These are phyloP conservation scores for Paramyrothecium sp. DNA, from an alignment of 2,329 filamentous ascomycete genomes.

Conservation along the genomic window DNA sequence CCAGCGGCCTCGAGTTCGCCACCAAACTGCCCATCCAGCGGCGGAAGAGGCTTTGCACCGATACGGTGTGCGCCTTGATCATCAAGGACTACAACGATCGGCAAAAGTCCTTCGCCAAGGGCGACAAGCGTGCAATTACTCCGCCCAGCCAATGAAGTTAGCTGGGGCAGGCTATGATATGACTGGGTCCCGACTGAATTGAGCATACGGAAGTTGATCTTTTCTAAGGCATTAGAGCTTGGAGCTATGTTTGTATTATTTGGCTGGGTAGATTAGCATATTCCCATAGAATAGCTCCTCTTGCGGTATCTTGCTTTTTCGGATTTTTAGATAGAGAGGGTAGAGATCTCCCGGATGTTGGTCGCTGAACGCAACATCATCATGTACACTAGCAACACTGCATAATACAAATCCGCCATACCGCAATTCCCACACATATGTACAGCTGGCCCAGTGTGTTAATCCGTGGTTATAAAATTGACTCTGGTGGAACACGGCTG, in stretches of 20 bases:
- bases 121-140: constrained; percentile 16
- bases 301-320: background rate
- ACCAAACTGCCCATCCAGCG: constrained; percentile 71
- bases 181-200: too few relatives aligned
- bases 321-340: background rate
- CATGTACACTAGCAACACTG: background rate
- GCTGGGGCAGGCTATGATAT: background rate
- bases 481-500: background rate
- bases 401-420: background rate
- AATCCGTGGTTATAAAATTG: too few relatives aligned
- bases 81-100: constrained; percentile 73
- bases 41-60: constrained; percentile 78
- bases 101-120: constrained; percentile 57
- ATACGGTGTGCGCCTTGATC: constrained; percentile 79
- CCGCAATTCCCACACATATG: too few relatives aligned
- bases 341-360: background rate
- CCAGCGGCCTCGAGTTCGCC: constrained; percentile 89
- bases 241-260: background rate
- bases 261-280: too few relatives aligned
- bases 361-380: background rate
- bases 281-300: background rate
- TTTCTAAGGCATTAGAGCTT: too few relatives aligned
- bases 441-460: too few relatives aligned
- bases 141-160: constrained; percentile 10
- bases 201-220: too few relatives aligned